Evolutionary conservation across 768 basidiomycete genomes (phyloP), one percentile per base, ranked within the genome.

Genomic region (Auriscalpium microsporum): DNA sequence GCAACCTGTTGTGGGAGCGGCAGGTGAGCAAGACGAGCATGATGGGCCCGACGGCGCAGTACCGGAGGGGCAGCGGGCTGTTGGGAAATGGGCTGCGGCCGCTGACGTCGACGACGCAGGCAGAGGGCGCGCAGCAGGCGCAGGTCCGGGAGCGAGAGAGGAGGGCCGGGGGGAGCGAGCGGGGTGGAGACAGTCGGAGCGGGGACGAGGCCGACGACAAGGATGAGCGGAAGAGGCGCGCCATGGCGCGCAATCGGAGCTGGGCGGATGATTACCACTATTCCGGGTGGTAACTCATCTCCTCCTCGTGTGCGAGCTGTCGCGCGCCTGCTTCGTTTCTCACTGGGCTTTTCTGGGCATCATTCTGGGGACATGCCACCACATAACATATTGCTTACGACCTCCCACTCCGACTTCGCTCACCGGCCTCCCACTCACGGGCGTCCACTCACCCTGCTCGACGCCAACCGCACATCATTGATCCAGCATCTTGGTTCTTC

Each of bases 1-100:
- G 86, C 47, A 88, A 93, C 62, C 66, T 94, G 55, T 70, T 94
- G 6, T 91, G 90, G 90, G 88, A 85, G 61, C 76, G 86, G 13
- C 83, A 86, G 59, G 78, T 86, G 59, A 81, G 81, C 66, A 73
- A 73, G 57, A 73, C 71, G 14, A 80, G 78, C 56, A 68, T 77
- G 44, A 70, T 73, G 8, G 75, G 70, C 6, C 21, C 21, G 21
- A 66, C 63, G 8, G 66, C 69, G 1, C 63, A 67, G 37, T 63
- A 71, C 47, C 46, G 68, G 23, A 65, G 56, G 48, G 44, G 68
- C 19, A 65, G 55, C 23, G 64, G 61, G 11, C 62, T 64, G 28
- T 57, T 67, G n/a, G 53, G 69, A 14, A 47, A 65, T 34, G 67
- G 69, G 14, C 52, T 72, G 55, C 66, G 73, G 44, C 69, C 75